Conservation (phyloP, 1,284 basidiomycete species). For the Ceratobasidium papillatum region DNA sequence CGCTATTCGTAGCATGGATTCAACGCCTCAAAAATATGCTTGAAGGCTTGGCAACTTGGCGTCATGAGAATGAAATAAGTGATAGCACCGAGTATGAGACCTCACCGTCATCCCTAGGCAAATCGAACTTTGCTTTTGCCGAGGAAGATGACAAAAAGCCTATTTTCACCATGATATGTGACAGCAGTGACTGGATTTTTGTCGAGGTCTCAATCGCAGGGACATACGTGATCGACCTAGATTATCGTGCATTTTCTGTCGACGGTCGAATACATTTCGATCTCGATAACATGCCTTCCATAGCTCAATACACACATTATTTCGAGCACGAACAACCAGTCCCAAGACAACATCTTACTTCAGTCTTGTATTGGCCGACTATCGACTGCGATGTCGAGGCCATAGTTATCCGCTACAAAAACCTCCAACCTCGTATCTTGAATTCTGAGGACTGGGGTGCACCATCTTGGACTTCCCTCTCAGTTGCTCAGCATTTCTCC, state of each 20-base stretch:
- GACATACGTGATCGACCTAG: slow-evolving; percentile 7
- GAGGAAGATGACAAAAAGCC: neutral
- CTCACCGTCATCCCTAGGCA: too few species aligned
- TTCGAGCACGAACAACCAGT: neutral
- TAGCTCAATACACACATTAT: neutral
- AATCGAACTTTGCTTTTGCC: too few species aligned
- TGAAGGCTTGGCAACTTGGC: neutral
- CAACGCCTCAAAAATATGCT: neutral
- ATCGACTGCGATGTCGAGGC: neutral
- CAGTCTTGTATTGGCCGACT: neutral
- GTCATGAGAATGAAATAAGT: neutral
- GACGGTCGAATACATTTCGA: neutral
- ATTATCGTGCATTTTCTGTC: neutral
- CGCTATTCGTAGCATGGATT: neutral
- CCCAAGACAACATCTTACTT: neutral
- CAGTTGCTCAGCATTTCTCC: neutral
- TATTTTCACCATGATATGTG: neutral
- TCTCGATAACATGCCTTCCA: slow-evolving; percentile 11
- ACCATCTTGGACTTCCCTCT: neutral
- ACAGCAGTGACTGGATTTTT: neutral
- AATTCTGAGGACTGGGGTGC: slow-evolving; percentile 1
- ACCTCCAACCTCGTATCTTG: neutral
- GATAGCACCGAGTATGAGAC: neutral
- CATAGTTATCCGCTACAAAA: neutral
- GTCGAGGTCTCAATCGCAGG: neutral